A percentile compares a stretch with the other conserved stretches of the same genome.
Evolutionary conservation across 257 asterid genomes (phyloP).

Genomic region (Nyctanthes arbortristis): DNA sequence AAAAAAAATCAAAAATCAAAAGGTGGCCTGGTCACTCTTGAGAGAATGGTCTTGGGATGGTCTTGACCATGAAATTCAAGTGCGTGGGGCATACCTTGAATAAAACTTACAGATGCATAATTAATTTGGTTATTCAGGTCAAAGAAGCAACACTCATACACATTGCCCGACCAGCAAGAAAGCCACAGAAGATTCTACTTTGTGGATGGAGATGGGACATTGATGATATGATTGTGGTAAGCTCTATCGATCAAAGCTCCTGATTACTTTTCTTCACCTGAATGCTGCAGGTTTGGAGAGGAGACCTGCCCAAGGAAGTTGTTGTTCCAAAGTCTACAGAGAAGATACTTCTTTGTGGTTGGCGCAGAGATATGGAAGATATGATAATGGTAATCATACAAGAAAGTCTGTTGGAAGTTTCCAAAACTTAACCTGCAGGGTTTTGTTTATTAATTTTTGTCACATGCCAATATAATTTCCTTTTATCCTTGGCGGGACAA

Average conservation of each 20-base stretch:
- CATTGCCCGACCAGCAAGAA: conserved; percentile 72
- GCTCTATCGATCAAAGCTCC: conserved; percentile 62
- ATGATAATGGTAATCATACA: conserved; percentile 75
- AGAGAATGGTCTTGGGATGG: conserved; percentile 46
- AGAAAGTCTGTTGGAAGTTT: conserved; percentile 38
- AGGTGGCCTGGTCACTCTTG: conserved; percentile 49
- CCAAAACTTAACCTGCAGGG: conserved; percentile 33
- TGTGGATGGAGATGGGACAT: conserved; percentile 97
- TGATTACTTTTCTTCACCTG: conserved; percentile 69
- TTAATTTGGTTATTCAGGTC: conserved; percentile 93
- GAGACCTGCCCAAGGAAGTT: conserved; percentile 68
- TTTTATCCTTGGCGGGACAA: conserved; percentile 23
- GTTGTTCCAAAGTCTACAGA: conserved; percentile 63
- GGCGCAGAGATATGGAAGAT: conserved; percentile 97
- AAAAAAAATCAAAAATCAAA: conserved; percentile 20
- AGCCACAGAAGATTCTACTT: conserved; percentile 94
- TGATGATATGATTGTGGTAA: conserved; percentile 99
- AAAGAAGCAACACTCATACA: conserved; percentile 71
- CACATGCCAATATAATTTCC: conserved; percentile 28
- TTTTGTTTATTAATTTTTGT: conserved; percentile 33
- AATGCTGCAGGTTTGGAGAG: conserved; percentile 78
- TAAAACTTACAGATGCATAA: conserved; percentile 63
- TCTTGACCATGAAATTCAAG: conserved; percentile 46
- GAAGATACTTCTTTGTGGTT: conserved; percentile 89
- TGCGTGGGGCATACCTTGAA: conserved; percentile 53